phyloP scores from a whole-genome alignment of 805 yeast species.

The Saccharomyces mikatae region DNA sequence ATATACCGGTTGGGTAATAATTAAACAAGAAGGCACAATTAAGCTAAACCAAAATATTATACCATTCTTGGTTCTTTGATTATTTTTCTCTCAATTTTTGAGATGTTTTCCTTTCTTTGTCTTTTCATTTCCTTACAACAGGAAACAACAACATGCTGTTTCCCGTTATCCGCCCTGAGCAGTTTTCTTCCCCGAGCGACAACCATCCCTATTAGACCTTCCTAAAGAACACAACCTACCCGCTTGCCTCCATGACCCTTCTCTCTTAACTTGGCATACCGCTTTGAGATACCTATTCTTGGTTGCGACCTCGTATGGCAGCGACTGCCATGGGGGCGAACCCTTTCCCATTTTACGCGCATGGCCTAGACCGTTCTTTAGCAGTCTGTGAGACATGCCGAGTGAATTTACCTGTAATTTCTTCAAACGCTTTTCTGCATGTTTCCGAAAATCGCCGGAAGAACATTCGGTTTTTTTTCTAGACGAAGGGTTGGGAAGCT shows the following conservation, averaged over 20 bases:
- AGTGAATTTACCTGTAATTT: background rate
- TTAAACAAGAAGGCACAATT: background rate
- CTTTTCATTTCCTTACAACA: background rate
- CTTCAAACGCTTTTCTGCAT: background rate
- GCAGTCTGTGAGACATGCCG: background rate
- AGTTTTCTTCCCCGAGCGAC: background rate
- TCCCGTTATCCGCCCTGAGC: background rate
- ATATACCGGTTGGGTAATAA: background rate
- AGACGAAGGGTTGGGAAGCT: background rate
- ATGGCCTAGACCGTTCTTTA: background rate
- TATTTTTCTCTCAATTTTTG: background rate
- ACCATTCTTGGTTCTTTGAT: background rate
- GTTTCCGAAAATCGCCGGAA: background rate
- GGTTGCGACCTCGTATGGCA: background rate
- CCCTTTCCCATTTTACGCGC: background rate
- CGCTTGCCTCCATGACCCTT: background rate
- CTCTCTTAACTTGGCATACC: background rate
- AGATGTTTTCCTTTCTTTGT: background rate
- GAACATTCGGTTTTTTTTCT: background rate
- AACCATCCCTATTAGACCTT: background rate
- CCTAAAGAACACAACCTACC: background rate
- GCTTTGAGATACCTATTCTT: background rate
- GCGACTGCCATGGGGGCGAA: background rate
- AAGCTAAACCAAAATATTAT: background rate
- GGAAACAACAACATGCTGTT: background rate